A percentile compares a stretch with the other conserved stretches of the same genome.
Conservation (phyloP, 106 monocot genomes). For the Alisma plantagoaquatica region DNA sequence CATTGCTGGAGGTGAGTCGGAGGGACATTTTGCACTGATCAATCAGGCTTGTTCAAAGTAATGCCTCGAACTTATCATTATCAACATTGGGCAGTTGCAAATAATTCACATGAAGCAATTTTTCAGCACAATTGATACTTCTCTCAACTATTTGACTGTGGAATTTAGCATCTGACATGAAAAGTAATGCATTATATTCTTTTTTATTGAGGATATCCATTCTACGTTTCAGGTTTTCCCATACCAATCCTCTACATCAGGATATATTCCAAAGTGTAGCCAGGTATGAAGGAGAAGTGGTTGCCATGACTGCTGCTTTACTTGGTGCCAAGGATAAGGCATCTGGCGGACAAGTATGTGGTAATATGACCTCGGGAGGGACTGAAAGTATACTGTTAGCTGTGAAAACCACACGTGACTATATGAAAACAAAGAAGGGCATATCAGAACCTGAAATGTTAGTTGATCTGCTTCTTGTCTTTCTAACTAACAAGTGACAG, state of each 20-base stretch:
- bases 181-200: no score
- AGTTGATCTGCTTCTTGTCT: conserved; percentile 6
- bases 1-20: conserved; percentile 73
- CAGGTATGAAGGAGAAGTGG: conserved; percentile 80
- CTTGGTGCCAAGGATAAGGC: conserved; percentile 74
- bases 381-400: conserved; percentile 98
- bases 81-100: no score
- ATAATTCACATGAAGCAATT: no score
- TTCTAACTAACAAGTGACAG: neutral
- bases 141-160: no score
- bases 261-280: conserved; percentile 89
- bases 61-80: no score
- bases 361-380: conserved; percentile 99
- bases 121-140: no score
- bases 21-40: conserved; percentile 77
- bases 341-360: conserved; percentile 94
- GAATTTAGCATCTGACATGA: no score
- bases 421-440: conserved; percentile 81
- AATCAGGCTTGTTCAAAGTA: conserved; percentile 93
- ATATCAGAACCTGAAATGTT: conserved; percentile 93
- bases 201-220: no score
- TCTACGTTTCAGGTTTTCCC: conserved; percentile 70
- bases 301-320: conserved; percentile 92
- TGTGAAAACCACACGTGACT: conserved; percentile 94
- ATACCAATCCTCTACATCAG: conserved; percentile 92